phyloP scores from a whole-genome alignment of 2,329 filamentous ascomycete species.

The Dichotomopilus funicola region DNA sequence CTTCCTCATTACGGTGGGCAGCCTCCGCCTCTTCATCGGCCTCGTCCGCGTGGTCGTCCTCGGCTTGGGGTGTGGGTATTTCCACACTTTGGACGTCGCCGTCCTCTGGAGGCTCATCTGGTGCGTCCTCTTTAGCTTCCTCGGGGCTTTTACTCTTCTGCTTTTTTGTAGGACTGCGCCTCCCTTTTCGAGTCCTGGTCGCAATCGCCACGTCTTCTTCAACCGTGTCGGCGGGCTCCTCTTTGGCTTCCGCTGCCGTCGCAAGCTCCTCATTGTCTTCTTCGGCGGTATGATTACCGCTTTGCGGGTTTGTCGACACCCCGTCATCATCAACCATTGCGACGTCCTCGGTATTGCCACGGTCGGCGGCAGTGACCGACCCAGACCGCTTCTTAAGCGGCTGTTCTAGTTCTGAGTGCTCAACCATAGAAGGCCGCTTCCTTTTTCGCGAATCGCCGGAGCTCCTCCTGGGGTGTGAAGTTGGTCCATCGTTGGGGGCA shows the following conservation, averaged over 20 bases:
- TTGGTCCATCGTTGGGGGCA: slow-evolving; percentile 31
- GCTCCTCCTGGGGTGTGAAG: slow-evolving; percentile 21
- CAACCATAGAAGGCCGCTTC: slow-evolving; percentile 42
- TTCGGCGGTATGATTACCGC: slow-evolving; percentile 36
- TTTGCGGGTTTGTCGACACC: slow-evolving; percentile 32
- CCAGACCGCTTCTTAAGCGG: slow-evolving; percentile 49
- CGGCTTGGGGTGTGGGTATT: slow-evolving; percentile 39
- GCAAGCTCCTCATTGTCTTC: slow-evolving; percentile 41
- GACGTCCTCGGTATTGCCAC: slow-evolving; percentile 30
- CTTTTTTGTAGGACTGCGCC: slow-evolving; percentile 35
- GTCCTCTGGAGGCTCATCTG: slow-evolving; percentile 28
- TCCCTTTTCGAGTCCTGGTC: slow-evolving; percentile 34
- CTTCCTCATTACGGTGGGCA: slow-evolving; percentile 57
- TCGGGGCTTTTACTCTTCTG: slow-evolving; percentile 33
- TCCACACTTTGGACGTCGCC: slow-evolving; percentile 31
- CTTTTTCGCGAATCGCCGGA: slow-evolving; percentile 42
- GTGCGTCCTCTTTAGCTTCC: slow-evolving; percentile 21
- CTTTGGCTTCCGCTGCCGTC: slow-evolving; percentile 35
- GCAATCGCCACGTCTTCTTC: slow-evolving; percentile 32
- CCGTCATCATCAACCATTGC: slow-evolving; percentile 33
- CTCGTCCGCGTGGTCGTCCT: slow-evolving; percentile 50
- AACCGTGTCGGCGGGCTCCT: slow-evolving; percentile 27
- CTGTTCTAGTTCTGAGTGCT: slow-evolving; percentile 41
- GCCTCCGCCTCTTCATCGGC: slow-evolving; percentile 54
- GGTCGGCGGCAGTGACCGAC: slow-evolving; percentile 37